phyloP scores from a whole-genome alignment of 192 early-diverging fungal genomes.

The Coemansia sp. region DNA sequence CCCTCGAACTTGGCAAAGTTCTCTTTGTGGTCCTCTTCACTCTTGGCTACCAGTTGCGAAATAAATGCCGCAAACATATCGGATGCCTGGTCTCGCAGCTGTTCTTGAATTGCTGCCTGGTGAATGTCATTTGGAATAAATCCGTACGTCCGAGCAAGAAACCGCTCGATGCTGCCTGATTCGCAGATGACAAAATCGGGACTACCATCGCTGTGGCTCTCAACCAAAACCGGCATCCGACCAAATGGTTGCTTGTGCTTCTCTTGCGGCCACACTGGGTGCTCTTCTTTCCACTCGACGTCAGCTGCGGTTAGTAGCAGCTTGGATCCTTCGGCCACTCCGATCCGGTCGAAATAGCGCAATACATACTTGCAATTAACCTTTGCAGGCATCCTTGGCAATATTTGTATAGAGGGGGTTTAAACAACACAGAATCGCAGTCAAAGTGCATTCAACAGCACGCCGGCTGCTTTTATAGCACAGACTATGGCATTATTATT shows the following conservation, averaged over 20 bases:
- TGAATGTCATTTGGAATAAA: conserved; percentile 27
- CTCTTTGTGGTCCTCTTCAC: conserved; percentile 7
- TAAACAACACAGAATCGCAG: neutral
- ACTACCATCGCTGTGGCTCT: conserved; percentile 15
- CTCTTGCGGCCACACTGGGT: conserved; percentile 28
- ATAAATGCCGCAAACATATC: neutral
- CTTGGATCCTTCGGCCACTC: conserved; percentile 21
- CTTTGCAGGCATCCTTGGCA: neutral
- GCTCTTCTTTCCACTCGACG: conserved; percentile 35
- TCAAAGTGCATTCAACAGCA: neutral
- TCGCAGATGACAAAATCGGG: conserved; percentile 41
- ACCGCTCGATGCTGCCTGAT: conserved; percentile 52
- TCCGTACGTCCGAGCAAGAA: conserved; percentile 51
- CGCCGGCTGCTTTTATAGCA: no score
- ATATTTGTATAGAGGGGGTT: neutral
- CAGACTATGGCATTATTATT: no score
- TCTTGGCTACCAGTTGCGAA: neutral
- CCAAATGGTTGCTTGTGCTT: conserved; percentile 38
- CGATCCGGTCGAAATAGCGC: conserved; percentile 24
- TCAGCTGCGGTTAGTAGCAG: conserved; percentile 38
- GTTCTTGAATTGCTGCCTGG: conserved; percentile 27
- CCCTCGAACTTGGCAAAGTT: conserved; percentile 18
- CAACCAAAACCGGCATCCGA: conserved; percentile 30
- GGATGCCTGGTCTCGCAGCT: conserved; percentile 17
- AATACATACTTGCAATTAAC: conserved; percentile 11